phyloP scores from a whole-genome alignment of 768 basidiomycete species.

The Boletus insuetus region DNA sequence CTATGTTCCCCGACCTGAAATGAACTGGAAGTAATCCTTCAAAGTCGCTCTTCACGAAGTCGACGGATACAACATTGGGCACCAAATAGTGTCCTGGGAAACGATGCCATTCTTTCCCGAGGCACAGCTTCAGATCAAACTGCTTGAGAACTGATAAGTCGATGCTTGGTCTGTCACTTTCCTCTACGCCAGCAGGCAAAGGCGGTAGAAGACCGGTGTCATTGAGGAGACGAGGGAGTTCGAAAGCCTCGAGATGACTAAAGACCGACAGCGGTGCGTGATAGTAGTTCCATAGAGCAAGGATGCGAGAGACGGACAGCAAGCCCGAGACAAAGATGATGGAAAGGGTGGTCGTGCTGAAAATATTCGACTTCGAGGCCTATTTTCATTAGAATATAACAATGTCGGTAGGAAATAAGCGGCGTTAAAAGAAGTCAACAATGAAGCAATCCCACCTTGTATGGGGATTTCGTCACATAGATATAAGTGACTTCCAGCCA shows the following conservation, averaged over 20 bases:
- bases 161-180: conserved; percentile 46
- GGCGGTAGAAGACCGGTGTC: conserved; percentile 60
- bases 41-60: conserved; percentile 91
- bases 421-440: background rate
- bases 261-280: conserved; percentile 79
- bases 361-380: conserved; percentile 76
- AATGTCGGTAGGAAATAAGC: background rate
- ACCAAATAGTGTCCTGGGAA: conserved; percentile 91
- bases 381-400: conserved; percentile 27
- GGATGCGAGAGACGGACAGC: conserved; percentile 74
- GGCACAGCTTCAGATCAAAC: conserved; percentile 75
- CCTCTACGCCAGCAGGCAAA: conserved; percentile 40
- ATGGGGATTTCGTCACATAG: conserved; percentile 76
- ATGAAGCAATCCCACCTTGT: conserved; percentile 54
- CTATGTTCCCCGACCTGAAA: conserved; percentile 45
- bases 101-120: conserved; percentile 94
- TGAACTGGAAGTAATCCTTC: conserved; percentile 84
- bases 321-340: conserved; percentile 63
- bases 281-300: conserved; percentile 87
- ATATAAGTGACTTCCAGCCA: conserved; percentile 82
- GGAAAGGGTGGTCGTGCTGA: conserved; percentile 71
- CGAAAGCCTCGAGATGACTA: conserved; percentile 67
- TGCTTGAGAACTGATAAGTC: conserved; percentile 66
- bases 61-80: conserved; percentile 76
- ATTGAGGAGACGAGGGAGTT: conserved; percentile 82